Evolutionary conservation across 202 grass and related monocot species (phyloP).

Genomic region (Setaria viridis): DNA sequence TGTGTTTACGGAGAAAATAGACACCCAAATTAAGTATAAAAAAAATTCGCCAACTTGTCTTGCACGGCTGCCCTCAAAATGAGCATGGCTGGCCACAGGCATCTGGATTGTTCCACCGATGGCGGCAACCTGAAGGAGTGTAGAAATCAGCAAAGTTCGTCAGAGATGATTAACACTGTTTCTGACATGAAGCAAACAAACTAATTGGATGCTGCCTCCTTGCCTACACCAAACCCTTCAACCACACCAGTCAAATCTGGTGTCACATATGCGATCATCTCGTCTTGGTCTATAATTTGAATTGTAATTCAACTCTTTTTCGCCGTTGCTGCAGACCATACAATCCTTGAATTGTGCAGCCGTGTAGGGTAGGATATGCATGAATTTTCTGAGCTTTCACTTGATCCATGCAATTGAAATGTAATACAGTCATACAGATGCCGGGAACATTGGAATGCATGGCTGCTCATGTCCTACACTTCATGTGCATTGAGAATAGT

Average conservation of each 20-base stretch:
- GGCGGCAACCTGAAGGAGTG: slow-evolving; percentile 23
- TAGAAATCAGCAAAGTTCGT: neutral
- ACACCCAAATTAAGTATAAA: neutral
- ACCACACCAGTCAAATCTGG: slow-evolving; percentile 39
- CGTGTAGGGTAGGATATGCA: neutral
- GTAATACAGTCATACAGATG: neutral
- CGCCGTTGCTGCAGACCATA: neutral
- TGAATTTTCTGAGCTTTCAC: neutral
- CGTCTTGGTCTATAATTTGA: neutral
- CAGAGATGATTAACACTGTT: neutral
- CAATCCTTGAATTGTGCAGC: neutral
- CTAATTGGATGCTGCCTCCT: slow-evolving; percentile 2
- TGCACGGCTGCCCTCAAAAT: neutral
- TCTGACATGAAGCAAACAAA: slow-evolving; percentile 25
- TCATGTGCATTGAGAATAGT: neutral
- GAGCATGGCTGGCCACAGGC: neutral
- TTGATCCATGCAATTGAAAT: neutral
- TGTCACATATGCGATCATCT: slow-evolving; percentile 23
- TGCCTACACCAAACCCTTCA: slow-evolving; percentile 34
- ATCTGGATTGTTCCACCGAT: neutral
- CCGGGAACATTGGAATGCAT: neutral
- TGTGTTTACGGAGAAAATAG: neutral
- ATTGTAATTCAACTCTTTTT: neutral
- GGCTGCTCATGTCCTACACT: neutral
- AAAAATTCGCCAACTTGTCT: neutral